Evolutionary conservation across 352 stramenopile genomes (phyloP), one percentile per base, ranked within the genome.

Genomic region (Plasmopara muralis): DNA sequence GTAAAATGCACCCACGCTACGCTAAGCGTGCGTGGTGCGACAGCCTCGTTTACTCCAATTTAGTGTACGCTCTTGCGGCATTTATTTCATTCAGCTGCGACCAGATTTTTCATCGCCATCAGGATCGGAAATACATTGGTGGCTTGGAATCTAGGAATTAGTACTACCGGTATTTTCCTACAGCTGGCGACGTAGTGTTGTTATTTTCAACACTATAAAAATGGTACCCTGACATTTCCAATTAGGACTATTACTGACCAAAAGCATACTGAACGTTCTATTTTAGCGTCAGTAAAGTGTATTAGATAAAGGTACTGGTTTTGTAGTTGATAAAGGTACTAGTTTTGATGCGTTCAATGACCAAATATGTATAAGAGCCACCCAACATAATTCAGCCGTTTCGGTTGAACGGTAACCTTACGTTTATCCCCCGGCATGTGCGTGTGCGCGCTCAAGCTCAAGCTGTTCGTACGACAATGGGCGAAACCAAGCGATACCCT

Each of bases 11-110:
- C 35, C 56, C 53, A 44, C 62, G 63, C 41, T 64, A 76, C 54
- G 47, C 50, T 34, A 74, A 68, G 57, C 80, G 80, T 57, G 68
- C 80, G 42, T 90, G 80, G 80, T 74, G 72, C 29, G 81, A 91
- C 66, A 78, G 72, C 9, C 78, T 91, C 52, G 74, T 89, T 68
- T 85, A 88, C 64, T 87, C 78, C 47, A 91, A 89, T 60, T 54
- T 86, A 37, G 72, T 91, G 59, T 91, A 88, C 65, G 72, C 67
- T 40, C 57, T 87, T 47, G 77, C 81, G 16, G 77, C 66, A 6
- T 43, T 89, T 30, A 68, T 91, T 50, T 91, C 81, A 48, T 69
- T 86, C 55, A 72, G 73, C 52, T 84, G 77, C 44, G 65, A 69
- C 31, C 81, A 91, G 62, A 80, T 86, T 57, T 76, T 87, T 48